phyloP scores from a whole-genome alignment of 768 basidiomycete genomes.

The Terana coerulea region DNA sequence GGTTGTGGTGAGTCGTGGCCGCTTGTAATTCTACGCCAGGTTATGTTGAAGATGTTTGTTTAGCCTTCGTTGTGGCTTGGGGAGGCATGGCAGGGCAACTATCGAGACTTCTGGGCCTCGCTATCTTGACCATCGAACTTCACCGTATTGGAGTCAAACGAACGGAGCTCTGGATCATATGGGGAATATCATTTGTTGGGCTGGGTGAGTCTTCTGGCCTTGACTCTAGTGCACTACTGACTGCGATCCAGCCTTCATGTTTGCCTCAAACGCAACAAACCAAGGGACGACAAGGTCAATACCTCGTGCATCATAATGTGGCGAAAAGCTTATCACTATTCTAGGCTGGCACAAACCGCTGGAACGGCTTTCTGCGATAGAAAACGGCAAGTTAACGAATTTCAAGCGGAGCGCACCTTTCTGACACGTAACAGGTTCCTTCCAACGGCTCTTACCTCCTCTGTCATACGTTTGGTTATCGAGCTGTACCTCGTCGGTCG shows the following conservation, averaged over 20 bases:
- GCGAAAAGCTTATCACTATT: background rate
- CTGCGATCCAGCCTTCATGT: constrained; percentile 31
- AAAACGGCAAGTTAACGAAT: constrained; percentile 21
- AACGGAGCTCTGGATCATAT: constrained; percentile 31
- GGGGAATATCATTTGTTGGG: constrained; percentile 28
- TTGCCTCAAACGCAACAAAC: constrained; percentile 37
- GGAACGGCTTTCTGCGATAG: constrained; percentile 29
- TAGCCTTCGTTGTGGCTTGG: constrained; percentile 45
- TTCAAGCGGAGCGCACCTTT: background rate
- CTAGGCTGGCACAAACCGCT: constrained; percentile 21
- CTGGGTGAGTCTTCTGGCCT: constrained; percentile 29
- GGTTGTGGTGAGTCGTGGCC: constrained; percentile 24
- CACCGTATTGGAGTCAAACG: constrained; percentile 24
- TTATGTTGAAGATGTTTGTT: background rate
- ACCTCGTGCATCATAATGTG: background rate
- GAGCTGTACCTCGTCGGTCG: constrained; percentile 38
- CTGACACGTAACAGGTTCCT: constrained; percentile 30
- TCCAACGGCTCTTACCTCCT: constrained; percentile 34
- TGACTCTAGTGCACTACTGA: background rate
- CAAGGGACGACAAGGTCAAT: constrained; percentile 32
- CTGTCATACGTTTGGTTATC: constrained; percentile 31
- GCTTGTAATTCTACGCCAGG: background rate
- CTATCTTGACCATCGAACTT: constrained; percentile 34
- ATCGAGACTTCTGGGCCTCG: constrained; percentile 36
- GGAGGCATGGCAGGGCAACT: constrained; percentile 38